Conservation (phyloP, 345 rosid species). For the Firmiana major region DNA sequence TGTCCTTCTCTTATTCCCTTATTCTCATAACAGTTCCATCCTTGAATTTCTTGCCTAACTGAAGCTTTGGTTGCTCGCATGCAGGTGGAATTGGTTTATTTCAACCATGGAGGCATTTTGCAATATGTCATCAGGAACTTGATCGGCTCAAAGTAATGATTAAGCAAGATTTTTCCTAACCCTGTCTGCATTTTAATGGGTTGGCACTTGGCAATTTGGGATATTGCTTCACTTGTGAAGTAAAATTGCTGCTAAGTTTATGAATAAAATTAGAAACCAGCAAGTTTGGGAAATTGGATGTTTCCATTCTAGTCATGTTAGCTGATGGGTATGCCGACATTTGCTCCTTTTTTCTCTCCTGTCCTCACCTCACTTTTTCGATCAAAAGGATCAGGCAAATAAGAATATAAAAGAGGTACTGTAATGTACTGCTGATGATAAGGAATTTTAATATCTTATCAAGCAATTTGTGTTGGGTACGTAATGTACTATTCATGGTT, state of each 20-base stretch:
- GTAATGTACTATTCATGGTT: no score
- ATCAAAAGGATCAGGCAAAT: no score
- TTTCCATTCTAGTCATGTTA: no score
- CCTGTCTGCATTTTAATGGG: no score
- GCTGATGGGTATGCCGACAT: background rate
- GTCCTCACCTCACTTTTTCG: background rate
- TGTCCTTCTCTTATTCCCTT: background rate
- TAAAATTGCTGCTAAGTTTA: background rate
- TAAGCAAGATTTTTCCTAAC: background rate
- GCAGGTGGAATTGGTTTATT: constrained; percentile 58
- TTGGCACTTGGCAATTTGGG: background rate
- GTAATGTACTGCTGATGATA: no score
- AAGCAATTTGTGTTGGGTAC: no score
- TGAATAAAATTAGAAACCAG: background rate
- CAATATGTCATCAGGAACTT: constrained; percentile 61
- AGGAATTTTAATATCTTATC: no score
- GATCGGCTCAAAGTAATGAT: constrained; percentile 34
- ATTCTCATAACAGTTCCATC: background rate
- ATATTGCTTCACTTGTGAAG: background rate
- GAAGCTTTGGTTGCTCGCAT: background rate
- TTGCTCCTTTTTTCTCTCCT: background rate
- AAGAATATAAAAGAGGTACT: no score
- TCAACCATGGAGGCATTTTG: constrained; percentile 59
- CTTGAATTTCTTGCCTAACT: background rate
- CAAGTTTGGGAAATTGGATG: no score